These are phyloP conservation scores for Ceratobasidium sp. DNA, from an alignment of 1,284 basidiomycete species.

Conservation along the genomic window DNA sequence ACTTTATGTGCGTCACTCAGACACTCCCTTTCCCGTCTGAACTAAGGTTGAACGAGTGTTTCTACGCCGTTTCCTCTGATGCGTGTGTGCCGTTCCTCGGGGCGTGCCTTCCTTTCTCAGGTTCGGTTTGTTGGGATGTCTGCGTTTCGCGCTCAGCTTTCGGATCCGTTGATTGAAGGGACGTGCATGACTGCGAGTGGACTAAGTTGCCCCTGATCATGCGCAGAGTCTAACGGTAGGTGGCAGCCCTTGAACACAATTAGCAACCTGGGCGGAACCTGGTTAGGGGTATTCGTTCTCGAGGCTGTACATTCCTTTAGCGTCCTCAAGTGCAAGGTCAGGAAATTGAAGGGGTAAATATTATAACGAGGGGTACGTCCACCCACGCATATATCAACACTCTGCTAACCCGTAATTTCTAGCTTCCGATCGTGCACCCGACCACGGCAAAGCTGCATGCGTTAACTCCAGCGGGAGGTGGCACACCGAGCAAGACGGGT, in stretches of 20 bases:
- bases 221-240: conserved; percentile 9
- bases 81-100: conserved; percentile 86
- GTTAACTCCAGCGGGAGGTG: conserved; percentile 83
- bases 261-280: conserved; percentile 97
- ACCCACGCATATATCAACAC: conserved; percentile 47
- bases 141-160: conserved; percentile 97
- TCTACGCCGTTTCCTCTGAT: conserved; percentile 67
- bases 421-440: conserved; percentile 90
- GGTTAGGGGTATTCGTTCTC: conserved; percentile 94
- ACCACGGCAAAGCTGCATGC: conserved; percentile 87
- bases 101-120: conserved; percentile 91
- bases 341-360: conserved; percentile 64
- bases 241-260: conserved; percentile 92
- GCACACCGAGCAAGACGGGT: conserved; percentile 89
- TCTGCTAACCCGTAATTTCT: neutral
- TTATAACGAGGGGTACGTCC: conserved; percentile 71
- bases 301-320: conserved; percentile 93
- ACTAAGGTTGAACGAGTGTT: conserved; percentile 72
- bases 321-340: conserved; percentile 82
- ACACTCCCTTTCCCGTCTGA: conserved; percentile 3
- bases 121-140: conserved; percentile 99
- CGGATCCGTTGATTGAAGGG: conserved; percentile 96
- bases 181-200: conserved; percentile 94
- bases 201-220: neutral
- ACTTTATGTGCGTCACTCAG: conserved; percentile 79